These are phyloP conservation scores for Tothia fuscella DNA, from an alignment of 2,329 filamentous ascomycete genomes.

Conservation along the genomic window DNA sequence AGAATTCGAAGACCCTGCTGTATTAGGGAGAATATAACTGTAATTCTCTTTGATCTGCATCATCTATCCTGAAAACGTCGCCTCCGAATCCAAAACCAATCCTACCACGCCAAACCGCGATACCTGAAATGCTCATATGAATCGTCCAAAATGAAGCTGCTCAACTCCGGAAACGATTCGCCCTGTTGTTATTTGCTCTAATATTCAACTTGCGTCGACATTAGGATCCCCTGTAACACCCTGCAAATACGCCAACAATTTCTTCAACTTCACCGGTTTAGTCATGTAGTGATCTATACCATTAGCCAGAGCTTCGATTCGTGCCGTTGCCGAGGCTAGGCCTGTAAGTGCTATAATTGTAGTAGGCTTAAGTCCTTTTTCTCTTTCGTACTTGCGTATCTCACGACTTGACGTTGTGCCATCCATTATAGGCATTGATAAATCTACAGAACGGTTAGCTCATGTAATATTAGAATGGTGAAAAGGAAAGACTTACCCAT, in stretches of 20 bases:
- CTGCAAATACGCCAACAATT: slow-evolving; percentile 11
- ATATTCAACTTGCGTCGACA: too few relatives aligned
- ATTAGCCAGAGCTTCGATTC: slow-evolving; percentile 19
- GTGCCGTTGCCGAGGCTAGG: slow-evolving; percentile 17
- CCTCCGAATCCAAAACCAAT: too few relatives aligned
- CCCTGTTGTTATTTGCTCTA: too few relatives aligned
- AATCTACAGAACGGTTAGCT: slow-evolving; percentile 23
- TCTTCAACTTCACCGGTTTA: slow-evolving; percentile 21
- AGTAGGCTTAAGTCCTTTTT: slow-evolving; percentile 13
- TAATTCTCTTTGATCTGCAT: too few relatives aligned
- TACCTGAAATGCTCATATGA: too few relatives aligned
- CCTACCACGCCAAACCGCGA: too few relatives aligned
- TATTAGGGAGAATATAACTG: too few relatives aligned
- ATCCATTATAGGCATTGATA: slow-evolving; percentile 46
- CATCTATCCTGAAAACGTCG: too few relatives aligned
- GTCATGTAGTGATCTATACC: slow-evolving; percentile 23
- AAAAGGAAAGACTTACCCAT: slow-evolving; percentile 28
- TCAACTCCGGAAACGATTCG: too few relatives aligned
- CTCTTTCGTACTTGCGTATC: slow-evolving; percentile 25
- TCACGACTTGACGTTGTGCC: slow-evolving; percentile 31
- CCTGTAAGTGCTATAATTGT: slow-evolving; percentile 21
- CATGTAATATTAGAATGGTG: not conserved
- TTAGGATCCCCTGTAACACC: too few relatives aligned
- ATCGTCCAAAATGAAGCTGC: too few relatives aligned
- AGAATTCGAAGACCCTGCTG: too few relatives aligned